phyloP scores from a whole-genome alignment of 257 asterid genomes.

The Solanum pennellii region DNA sequence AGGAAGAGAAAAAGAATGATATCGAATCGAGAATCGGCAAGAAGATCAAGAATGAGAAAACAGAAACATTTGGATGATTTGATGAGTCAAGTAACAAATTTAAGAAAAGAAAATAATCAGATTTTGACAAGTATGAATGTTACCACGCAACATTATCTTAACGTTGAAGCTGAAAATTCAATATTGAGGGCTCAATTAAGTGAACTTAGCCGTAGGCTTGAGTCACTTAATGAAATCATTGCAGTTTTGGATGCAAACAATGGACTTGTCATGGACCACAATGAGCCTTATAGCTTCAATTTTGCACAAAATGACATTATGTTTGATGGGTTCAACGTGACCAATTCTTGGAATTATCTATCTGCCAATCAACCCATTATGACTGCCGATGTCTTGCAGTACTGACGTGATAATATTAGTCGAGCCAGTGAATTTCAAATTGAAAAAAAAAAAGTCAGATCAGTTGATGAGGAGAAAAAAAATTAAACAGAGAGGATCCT shows the following conservation, averaged over 20 bases:
- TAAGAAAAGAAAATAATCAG: slow-evolving; percentile 51
- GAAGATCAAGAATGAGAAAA: slow-evolving; percentile 82
- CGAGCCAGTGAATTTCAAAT: background rate
- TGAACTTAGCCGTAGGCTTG: slow-evolving; percentile 68
- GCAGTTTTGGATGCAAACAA: slow-evolving; percentile 12
- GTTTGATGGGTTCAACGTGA: slow-evolving; percentile 22
- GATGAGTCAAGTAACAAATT: slow-evolving; percentile 41
- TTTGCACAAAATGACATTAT: background rate
- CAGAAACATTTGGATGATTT: slow-evolving; percentile 81
- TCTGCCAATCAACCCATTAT: slow-evolving; percentile 41
- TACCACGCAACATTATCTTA: slow-evolving; percentile 35
- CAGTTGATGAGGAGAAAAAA: background rate
- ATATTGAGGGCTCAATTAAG: slow-evolving; percentile 66
- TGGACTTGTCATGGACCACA: background rate
- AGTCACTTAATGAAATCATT: slow-evolving; percentile 52
- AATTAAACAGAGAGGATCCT: background rate
- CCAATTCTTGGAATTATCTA: slow-evolving; percentile 39
- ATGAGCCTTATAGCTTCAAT: background rate
- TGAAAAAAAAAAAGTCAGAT: background rate
- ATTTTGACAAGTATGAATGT: slow-evolving; percentile 34
- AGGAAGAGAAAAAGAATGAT: slow-evolving; percentile 81
- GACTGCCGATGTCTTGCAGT: slow-evolving; percentile 33
- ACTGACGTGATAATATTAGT: slow-evolving; percentile 1
- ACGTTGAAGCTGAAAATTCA: slow-evolving; percentile 70
- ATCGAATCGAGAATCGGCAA: slow-evolving; percentile 91